Conservation (phyloP, 257 asterid species). For the Osmanthus fragrans region DNA sequence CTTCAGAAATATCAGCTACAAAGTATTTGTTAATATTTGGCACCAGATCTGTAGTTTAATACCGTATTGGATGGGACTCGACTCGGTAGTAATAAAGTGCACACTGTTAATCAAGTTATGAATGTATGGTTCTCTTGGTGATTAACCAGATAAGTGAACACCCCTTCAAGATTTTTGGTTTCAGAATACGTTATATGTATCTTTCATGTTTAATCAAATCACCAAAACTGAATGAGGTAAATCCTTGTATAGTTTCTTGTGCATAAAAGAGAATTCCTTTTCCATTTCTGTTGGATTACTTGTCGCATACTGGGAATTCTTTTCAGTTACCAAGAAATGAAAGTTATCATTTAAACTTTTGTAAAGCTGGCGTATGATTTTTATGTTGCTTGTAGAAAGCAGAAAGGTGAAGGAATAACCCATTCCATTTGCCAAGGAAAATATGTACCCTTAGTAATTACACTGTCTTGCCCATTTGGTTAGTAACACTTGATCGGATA, state of each 20-base stretch:
- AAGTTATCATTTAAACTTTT: background rate
- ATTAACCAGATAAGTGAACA: too few relatives aligned
- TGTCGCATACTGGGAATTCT: background rate
- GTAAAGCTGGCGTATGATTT: conserved; percentile 7
- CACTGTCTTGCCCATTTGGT: too few relatives aligned
- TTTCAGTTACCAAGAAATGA: background rate
- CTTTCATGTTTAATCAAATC: background rate
- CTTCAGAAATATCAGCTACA: background rate
- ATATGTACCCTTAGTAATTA: too few relatives aligned
- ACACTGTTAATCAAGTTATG: background rate
- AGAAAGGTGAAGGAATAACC: conserved; percentile 20
- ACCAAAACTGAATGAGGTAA: background rate
- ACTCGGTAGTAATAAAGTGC: too few relatives aligned
- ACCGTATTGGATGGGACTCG: too few relatives aligned
- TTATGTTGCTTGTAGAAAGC: conserved; percentile 8
- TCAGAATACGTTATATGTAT: too few relatives aligned
- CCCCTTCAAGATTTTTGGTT: too few relatives aligned
- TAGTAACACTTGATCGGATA: background rate
- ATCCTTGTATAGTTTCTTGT: background rate
- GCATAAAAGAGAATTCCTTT: background rate
- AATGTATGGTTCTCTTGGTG: too few relatives aligned
- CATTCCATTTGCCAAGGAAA: background rate
- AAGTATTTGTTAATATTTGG: background rate
- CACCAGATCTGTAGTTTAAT: background rate
- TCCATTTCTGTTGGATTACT: background rate